These are phyloP conservation scores for Citrus trifoliata DNA, from an alignment of 345 rosid genomes.

Conservation along the genomic window DNA sequence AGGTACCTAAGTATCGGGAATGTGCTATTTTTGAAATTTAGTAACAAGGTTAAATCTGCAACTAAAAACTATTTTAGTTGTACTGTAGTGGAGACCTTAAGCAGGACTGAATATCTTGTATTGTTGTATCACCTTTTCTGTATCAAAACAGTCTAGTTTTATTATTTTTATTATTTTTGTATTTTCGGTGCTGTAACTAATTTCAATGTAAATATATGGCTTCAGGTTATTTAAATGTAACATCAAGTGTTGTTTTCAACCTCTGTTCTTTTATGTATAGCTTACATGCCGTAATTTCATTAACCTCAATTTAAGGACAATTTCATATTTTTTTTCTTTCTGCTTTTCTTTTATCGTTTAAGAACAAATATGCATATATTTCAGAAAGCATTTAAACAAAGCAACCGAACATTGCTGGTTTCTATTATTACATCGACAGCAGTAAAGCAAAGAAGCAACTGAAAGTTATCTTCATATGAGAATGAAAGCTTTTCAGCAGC, in stretches of 20 bases:
- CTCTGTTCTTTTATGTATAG: no score
- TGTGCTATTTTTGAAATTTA: no score
- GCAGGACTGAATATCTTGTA: background rate
- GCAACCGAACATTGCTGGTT: background rate
- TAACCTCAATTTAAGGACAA: no score
- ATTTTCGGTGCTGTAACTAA: background rate
- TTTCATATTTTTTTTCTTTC: no score
- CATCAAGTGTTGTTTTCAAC: background rate
- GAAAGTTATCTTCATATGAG: background rate
- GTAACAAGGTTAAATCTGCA: no score
- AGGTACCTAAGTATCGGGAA: no score
- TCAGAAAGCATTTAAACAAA: background rate
- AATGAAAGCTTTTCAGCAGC: no score
- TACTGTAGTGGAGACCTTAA: no score
- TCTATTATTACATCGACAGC: background rate
- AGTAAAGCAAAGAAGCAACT: background rate
- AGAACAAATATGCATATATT: no score
- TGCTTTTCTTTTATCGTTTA: no score
- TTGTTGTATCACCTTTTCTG: background rate
- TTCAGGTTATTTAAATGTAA: background rate
- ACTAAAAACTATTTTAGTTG: no score
- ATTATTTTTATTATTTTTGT: background rate
- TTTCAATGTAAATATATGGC: background rate
- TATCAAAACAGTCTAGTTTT: background rate
- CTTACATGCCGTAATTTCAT: no score